phyloP scores from a whole-genome alignment of 2,329 filamentous ascomycete species.

The Sclerotinia minor region DNA sequence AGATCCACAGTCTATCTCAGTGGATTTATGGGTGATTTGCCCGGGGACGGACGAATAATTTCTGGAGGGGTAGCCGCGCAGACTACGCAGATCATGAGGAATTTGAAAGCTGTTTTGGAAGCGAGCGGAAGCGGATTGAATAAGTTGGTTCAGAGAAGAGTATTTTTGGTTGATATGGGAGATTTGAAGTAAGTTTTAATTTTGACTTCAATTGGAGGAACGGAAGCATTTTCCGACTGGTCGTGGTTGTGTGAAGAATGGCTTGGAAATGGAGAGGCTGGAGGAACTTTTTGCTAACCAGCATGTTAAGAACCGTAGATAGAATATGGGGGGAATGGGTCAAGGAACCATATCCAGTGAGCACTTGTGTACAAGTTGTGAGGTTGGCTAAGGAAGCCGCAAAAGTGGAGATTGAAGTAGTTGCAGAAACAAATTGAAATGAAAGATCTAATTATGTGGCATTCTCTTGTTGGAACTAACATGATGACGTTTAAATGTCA shows the following conservation, averaged over 20 bases:
- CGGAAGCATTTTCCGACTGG: neutral
- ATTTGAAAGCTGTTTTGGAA: slow-evolving; percentile 17
- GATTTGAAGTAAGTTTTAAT: slow-evolving; percentile 20
- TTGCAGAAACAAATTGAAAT: slow-evolving; percentile 23
- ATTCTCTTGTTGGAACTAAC: no score
- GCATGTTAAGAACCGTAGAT: slow-evolving; percentile 8
- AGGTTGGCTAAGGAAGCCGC: slow-evolving; percentile 20
- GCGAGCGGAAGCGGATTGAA: slow-evolving; percentile 17
- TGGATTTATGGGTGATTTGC: slow-evolving; percentile 20
- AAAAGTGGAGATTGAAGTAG: slow-evolving; percentile 21
- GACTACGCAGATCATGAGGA: slow-evolving; percentile 22
- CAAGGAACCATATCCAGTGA: slow-evolving; percentile 21
- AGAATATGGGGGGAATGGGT: slow-evolving; percentile 23
- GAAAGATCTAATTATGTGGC: neutral
- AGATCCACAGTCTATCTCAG: slow-evolving; percentile 19
- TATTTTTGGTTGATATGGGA: slow-evolving; percentile 19
- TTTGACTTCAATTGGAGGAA: neutral
- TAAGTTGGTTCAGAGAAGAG: slow-evolving; percentile 21
- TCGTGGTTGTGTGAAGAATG: neutral
- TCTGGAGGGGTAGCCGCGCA: slow-evolving; percentile 10
- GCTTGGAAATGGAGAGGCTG: neutral
- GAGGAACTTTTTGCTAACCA: neutral
- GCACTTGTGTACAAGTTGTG: slow-evolving; percentile 21
- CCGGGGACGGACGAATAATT: slow-evolving; percentile 16
- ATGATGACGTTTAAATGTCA: neutral